phyloP scores from a whole-genome alignment of 129 eudicot species.

The Heracleum sosnowskyi region DNA sequence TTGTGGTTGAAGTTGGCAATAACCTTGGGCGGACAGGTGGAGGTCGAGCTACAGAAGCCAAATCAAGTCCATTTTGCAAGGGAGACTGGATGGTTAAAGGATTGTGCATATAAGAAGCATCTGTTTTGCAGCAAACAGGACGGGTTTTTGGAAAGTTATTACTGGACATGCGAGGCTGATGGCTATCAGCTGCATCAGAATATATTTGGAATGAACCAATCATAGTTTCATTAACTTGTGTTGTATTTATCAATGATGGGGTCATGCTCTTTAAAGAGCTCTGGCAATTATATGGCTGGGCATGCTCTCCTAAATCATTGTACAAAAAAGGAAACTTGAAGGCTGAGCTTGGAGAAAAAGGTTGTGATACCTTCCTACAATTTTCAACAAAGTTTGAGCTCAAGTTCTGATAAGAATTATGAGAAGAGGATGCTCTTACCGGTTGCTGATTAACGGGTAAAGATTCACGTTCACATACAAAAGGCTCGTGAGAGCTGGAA shows the following conservation, averaged over 20 bases:
- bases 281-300: slow-evolving; percentile 9
- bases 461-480: slow-evolving; percentile 9
- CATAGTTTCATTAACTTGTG: slow-evolving; percentile 6
- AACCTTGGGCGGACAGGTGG: neutral
- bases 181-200: slow-evolving; percentile 1
- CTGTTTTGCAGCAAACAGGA: slow-evolving; percentile 1
- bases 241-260: slow-evolving; percentile 6
- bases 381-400: neutral
- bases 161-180: neutral
- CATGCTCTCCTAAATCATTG: slow-evolving; percentile 14
- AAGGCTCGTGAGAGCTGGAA: slow-evolving; percentile 7
- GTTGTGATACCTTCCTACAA: slow-evolving; percentile 6
- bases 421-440: neutral
- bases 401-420: neutral
- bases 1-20: slow-evolving; percentile 4
- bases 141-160: neutral
- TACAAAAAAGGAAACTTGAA: slow-evolving; percentile 28
- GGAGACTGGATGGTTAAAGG: slow-evolving; percentile 6
- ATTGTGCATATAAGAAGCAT: slow-evolving; percentile 5
- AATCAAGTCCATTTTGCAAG: slow-evolving; percentile 9
- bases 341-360: slow-evolving; percentile 13
- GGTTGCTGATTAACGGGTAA: slow-evolving; percentile 5
- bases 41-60: slow-evolving; percentile 10
- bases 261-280: slow-evolving; percentile 5
- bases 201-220: slow-evolving; percentile 1